Evolutionary conservation across 2,329 filamentous ascomycete species (phyloP).

Genomic region (Sporothrix protearum): DNA sequence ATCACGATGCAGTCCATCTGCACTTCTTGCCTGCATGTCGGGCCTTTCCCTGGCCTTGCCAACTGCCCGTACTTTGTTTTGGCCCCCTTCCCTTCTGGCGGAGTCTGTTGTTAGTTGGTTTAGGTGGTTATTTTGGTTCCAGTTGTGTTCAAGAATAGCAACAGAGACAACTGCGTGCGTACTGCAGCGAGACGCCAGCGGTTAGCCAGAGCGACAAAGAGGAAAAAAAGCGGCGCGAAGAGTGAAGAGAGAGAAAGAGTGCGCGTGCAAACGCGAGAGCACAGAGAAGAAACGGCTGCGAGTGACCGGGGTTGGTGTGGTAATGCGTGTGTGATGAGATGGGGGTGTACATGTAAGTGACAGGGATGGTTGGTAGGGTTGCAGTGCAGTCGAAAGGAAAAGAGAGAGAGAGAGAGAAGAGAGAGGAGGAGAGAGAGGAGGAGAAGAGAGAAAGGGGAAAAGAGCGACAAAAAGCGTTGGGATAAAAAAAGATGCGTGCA

Average conservation of each 20-base stretch:
- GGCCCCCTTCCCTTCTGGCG: not conserved
- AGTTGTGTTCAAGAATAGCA: conserved; percentile 15
- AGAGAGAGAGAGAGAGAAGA: not conserved
- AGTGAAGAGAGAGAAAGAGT: not conserved
- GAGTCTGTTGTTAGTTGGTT: not conserved
- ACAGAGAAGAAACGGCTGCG: not conserved
- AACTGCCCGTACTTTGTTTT: not conserved
- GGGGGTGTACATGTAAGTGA: conserved; percentile 7
- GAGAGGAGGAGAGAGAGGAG: not conserved
- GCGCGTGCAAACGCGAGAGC: not conserved
- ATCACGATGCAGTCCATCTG: not conserved
- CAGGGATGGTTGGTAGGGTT: conserved; percentile 4
- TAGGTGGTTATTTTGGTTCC: not conserved
- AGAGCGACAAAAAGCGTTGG: conserved; percentile 1
- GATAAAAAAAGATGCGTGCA: conserved; percentile 10
- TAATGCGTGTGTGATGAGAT: conserved; percentile 15
- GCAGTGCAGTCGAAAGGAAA: not conserved
- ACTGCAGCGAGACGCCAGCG: conserved; percentile 8
- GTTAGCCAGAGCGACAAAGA: conserved; percentile 14
- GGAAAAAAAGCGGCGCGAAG: not conserved
- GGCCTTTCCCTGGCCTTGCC: not conserved
- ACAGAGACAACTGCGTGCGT: too few species aligned
- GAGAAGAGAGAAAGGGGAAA: not conserved
- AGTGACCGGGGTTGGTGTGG: conserved; percentile 16
- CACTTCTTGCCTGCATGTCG: not conserved